phyloP scores from a whole-genome alignment of 179 eudicot species.

The Vitellaria paradoxa region DNA sequence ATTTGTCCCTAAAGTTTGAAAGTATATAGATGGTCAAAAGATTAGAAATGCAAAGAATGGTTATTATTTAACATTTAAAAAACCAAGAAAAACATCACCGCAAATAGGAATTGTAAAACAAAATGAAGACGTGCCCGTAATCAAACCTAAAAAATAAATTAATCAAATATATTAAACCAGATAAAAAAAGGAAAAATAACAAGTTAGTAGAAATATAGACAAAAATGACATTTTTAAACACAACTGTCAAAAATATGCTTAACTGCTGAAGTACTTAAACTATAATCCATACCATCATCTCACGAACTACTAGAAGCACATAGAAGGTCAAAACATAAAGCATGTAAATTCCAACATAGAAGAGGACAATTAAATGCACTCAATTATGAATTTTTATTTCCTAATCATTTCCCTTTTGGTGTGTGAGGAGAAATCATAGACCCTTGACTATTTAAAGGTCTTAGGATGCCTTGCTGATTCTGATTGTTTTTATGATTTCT shows the following conservation, averaged over 20 bases:
- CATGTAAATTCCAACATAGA: neutral
- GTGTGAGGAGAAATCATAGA: neutral
- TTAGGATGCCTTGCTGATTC: slow-evolving; percentile 6
- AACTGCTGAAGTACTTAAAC: neutral
- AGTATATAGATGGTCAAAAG: neutral
- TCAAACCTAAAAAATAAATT: neutral
- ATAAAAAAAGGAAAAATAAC: neutral
- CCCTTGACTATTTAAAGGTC: neutral
- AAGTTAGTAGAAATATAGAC: neutral
- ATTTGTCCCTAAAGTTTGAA: neutral
- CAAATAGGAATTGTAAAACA: neutral
- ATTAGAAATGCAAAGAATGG: neutral
- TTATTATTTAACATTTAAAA: neutral
- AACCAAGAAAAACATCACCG: neutral
- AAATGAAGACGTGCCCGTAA: no score
- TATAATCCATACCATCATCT: neutral
- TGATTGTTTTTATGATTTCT: neutral
- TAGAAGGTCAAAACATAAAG: neutral
- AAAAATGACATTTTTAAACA: neutral
- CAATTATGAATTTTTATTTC: neutral
- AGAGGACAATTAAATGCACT: neutral
- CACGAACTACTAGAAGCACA: neutral
- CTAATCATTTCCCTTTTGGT: neutral
- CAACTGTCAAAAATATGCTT: neutral
- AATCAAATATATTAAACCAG: neutral